phyloP scores from a whole-genome alignment of 805 yeast genomes.

The Metahyphopichia silvanorum region DNA sequence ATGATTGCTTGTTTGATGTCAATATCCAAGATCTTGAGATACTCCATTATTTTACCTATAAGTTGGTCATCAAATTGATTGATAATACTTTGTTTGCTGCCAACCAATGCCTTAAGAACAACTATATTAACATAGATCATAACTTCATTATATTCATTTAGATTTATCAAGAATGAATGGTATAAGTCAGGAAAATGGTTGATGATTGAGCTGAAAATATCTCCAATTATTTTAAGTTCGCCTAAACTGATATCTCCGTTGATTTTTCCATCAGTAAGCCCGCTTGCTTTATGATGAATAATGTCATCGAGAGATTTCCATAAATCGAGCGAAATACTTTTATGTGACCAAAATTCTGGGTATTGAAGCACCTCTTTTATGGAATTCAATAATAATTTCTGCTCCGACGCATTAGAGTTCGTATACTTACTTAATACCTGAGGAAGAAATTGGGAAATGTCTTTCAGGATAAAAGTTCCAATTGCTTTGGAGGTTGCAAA shows the following conservation, averaged over 20 bases:
- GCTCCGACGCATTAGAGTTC: slow-evolving; percentile 9
- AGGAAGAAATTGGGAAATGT: slow-evolving; percentile 36
- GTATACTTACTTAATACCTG: slow-evolving; percentile 27
- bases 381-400: slow-evolving; percentile 13
- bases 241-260: slow-evolving; percentile 2
- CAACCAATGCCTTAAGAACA: slow-evolving; percentile 28
- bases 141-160: slow-evolving; percentile 8
- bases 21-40: background rate
- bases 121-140: slow-evolving; percentile 29
- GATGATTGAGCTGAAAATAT: slow-evolving; percentile 27
- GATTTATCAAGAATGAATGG: slow-evolving; percentile 11
- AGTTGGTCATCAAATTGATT: background rate
- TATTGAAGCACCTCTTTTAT: slow-evolving; percentile 18
- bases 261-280: slow-evolving; percentile 9
- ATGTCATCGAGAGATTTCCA: slow-evolving; percentile 14
- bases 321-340: slow-evolving; percentile 7
- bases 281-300: slow-evolving; percentile 5
- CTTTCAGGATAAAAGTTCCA: slow-evolving; percentile 45
- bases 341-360: too few species aligned
- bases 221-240: slow-evolving; percentile 34
- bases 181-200: background rate
- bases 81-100: slow-evolving; percentile 3
- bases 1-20: slow-evolving; percentile 44
- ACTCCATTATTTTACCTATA: background rate
- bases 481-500: slow-evolving; percentile 51